Evolutionary conservation across 2,329 filamentous ascomycete species (phyloP), one percentile per base, ranked within the genome.

Genomic region (Mycosphaerella sp.): DNA sequence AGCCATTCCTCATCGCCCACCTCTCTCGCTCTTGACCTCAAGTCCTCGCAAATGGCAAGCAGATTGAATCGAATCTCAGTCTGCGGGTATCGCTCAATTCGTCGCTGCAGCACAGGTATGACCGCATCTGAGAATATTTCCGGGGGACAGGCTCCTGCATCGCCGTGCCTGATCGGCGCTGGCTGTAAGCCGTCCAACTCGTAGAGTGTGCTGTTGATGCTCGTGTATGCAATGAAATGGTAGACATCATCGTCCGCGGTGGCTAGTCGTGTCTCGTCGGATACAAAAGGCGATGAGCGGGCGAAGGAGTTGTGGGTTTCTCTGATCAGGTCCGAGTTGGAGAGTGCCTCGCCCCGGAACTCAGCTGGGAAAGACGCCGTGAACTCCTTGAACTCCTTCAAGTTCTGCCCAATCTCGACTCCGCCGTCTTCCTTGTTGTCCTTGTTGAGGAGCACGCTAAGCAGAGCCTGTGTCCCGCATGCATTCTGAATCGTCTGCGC

Each of bases 401-500:
- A 77, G 61, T 82, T 78, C 2, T 76, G 69, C 50, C 91, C 91
- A 59, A 95, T 83, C 34, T 90, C 80, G 47, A 95, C 79, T 42
- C 80, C 75, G 17, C 62, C 63, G 4, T 62, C 61, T 41, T 56
- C 53, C 26, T 52, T n/a, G 21, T 52, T 56, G 40, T 70, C 78
- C 45, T 95, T 87, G 76, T 98, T 98, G 62, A 98, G 77, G 32
- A 97, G 80, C 51, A 97, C 88, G 50, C 87, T 93, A 40, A 98
- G 81, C 45, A 98, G 82, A 3, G 93, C 93, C 72, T 98, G 93
- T 12, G 93, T 98, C 43, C 91, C 93, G 74, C 93, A 98, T 6
- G 93, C 93, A 73, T 98, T 98, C 73, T 97, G 92, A 70, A 98
- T 98, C 3, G 92, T 97, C 76, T 98, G 93, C 31, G 86, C 84